phyloP scores from a whole-genome alignment of 23 red algal species.

The Agarophyton chilense region DNA sequence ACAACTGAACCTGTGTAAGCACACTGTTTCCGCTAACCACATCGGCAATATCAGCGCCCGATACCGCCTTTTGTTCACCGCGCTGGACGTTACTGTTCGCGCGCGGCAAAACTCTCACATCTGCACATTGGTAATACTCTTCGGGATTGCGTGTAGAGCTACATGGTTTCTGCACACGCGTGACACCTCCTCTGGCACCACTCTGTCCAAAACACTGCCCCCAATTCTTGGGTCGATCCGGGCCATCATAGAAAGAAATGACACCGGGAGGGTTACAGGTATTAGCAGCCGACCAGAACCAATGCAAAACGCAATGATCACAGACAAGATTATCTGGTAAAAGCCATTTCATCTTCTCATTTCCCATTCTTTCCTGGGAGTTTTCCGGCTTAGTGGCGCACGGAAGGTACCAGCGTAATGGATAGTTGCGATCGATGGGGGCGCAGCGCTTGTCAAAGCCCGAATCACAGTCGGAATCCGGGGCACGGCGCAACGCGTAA shows the following conservation, averaged over 20 bases:
- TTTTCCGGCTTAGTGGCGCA: conserved; percentile 33
- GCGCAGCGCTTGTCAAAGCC: conserved; percentile 46
- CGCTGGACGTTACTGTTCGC: background rate
- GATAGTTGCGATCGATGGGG: conserved; percentile 53
- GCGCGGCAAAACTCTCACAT: conserved; percentile 42
- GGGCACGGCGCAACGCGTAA: conserved; percentile 41
- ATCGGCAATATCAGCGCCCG: background rate
- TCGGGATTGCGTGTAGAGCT: conserved; percentile 21
- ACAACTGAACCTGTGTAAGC: background rate
- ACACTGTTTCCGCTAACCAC: background rate
- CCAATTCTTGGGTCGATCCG: conserved; percentile 36
- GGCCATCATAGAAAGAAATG: conserved; percentile 54
- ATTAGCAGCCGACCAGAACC: conserved; percentile 71
- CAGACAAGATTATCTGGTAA: conserved; percentile 48
- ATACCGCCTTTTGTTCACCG: conserved; percentile 9
- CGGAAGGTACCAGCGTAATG: conserved; percentile 62
- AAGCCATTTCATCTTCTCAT: conserved; percentile 24
- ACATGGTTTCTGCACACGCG: conserved; percentile 44
- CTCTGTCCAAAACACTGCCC: conserved; percentile 54
- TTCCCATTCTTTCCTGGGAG: background rate
- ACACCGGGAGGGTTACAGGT: conserved; percentile 76
- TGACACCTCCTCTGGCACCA: conserved; percentile 53
- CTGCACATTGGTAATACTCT: conserved; percentile 71
- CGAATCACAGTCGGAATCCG: conserved; percentile 48
- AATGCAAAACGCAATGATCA: conserved; percentile 79